A percentile compares a stretch with the other conserved stretches of the same genome.
Evolutionary conservation across 2,329 filamentous ascomycete species (phyloP).

Genomic region (Botrytis medusae): DNA sequence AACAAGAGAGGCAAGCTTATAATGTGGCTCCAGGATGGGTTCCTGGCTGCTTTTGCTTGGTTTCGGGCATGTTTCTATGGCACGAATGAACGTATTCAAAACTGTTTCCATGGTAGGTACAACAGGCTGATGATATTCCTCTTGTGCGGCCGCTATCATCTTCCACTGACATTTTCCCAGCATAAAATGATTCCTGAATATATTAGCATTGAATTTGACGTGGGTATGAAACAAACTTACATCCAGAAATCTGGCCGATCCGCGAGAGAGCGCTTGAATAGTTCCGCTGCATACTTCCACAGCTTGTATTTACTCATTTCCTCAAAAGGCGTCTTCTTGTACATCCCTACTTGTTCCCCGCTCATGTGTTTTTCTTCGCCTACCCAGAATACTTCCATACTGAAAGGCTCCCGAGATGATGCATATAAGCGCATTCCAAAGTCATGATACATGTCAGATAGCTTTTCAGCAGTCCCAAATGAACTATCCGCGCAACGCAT

Average conservation of each 20-base stretch:
- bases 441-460: constrained; percentile 66
- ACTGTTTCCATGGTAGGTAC: constrained; percentile 46
- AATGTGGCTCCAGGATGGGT: constrained; percentile 70
- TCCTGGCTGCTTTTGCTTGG: constrained; percentile 60
- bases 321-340: constrained; percentile 56
- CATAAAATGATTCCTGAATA: constrained; percentile 61
- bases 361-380: constrained; percentile 62
- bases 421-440: constrained; percentile 69
- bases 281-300: constrained; percentile 62
- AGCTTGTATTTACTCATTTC: constrained; percentile 59
- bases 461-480: constrained; percentile 52
- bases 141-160: constrained; percentile 55
- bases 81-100: constrained; percentile 55
- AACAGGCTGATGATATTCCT: constrained; percentile 41
- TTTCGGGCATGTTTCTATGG: constrained; percentile 61
- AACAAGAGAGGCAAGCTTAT: constrained; percentile 65
- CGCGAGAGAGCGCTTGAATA: constrained; percentile 59
- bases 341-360: constrained; percentile 52
- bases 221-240: constrained; percentile 42
- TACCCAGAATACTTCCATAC: constrained; percentile 64
- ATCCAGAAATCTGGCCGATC: constrained; percentile 64
- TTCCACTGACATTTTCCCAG: constrained; percentile 73
- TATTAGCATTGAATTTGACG: constrained; percentile 31
- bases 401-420: constrained; percentile 66
- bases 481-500: constrained; percentile 55